A percentile compares a stretch with the other conserved stretches of the same genome.
Conservation (phyloP, 768 basidiomycete species). For the Galerina marginata region DNA sequence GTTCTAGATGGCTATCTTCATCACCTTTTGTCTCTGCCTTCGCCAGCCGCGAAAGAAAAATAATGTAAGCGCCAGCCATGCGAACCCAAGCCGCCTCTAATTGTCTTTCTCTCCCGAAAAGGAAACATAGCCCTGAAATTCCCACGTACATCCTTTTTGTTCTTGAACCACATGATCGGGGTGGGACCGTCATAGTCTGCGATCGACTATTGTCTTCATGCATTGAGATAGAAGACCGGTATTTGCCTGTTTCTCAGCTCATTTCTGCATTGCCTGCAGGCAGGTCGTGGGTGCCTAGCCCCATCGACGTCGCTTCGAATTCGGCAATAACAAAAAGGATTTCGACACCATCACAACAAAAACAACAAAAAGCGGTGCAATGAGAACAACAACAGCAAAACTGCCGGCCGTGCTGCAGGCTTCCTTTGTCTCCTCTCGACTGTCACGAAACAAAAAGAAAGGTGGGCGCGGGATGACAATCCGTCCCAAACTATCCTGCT, state of each 20-base stretch:
- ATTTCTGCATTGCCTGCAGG: conserved; percentile 22
- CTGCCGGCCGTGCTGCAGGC: conserved; percentile 23
- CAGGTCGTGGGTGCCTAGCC: conserved; percentile 27
- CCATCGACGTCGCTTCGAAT: conserved; percentile 23
- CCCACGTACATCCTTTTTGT: conserved; percentile 22
- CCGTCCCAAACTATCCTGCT: conserved; percentile 21
- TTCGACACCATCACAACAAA: conserved; percentile 25
- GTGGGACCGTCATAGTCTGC: conserved; percentile 14
- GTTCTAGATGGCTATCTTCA: conserved; percentile 3
- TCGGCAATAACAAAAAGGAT: conserved; percentile 31
- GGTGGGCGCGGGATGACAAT: conserved; percentile 18
- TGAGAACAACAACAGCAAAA: conserved; percentile 26
- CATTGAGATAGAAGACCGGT: conserved; percentile 19
- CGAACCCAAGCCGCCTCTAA: conserved; percentile 14
- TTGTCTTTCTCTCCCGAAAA: conserved; percentile 22
- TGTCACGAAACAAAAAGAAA: conserved; percentile 29
- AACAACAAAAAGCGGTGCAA: conserved; percentile 29
- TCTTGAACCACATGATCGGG: conserved; percentile 22
- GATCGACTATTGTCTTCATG: conserved; percentile 21
- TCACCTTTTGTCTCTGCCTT: conserved; percentile 19
- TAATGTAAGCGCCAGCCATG: conserved; percentile 10
- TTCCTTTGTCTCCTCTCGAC: conserved; percentile 24
- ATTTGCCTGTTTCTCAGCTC: conserved; percentile 12
- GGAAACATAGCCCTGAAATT: conserved; percentile 10
- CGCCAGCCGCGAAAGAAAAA: neutral